Percentiles rank a stretch among this genome's conserved stretches.
Conservation (phyloP, 495 filamentous ascomycete genomes). For the Penicillium roqueforti region DNA sequence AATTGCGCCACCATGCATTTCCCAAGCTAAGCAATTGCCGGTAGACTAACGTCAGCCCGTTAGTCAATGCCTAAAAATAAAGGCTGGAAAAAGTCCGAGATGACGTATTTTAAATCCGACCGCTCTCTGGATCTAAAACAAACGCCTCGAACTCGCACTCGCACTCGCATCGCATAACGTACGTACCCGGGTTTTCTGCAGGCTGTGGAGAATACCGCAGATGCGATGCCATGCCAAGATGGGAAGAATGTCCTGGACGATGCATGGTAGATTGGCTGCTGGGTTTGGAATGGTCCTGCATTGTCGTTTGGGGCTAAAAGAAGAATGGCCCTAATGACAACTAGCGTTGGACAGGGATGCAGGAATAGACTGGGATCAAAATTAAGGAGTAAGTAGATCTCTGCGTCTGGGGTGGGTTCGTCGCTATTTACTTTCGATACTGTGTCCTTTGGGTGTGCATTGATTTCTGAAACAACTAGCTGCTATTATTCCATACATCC, state of each 20-base stretch:
- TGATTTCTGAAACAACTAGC: not conserved
- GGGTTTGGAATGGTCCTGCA: not conserved
- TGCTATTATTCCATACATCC: not conserved
- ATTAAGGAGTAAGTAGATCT: not conserved
- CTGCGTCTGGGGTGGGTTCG: too few relatives aligned
- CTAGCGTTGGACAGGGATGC: not conserved
- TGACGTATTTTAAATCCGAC: slow-evolving; percentile 2
- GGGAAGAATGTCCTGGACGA: not conserved
- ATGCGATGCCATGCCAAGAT: too few relatives aligned
- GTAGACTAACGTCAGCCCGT: slow-evolving; percentile 19
- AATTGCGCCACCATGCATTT: slow-evolving; percentile 13
- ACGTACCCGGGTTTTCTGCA: too few relatives aligned
- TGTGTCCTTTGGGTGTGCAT: too few relatives aligned
- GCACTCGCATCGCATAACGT: too few relatives aligned
- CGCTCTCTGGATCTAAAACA: not conserved
- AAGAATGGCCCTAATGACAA: not conserved
- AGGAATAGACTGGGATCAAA: not conserved
- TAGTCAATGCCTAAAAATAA: slow-evolving; percentile 21
- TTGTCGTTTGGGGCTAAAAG: not conserved
- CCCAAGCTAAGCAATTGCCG: slow-evolving; percentile 1
- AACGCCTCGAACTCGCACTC: not conserved
- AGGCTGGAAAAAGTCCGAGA: not conserved
- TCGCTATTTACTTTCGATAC: too few relatives aligned
- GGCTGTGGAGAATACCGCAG: too few relatives aligned
- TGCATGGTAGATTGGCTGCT: not conserved